Evolutionary conservation across 2,329 filamentous ascomycete genomes (phyloP).

Genomic region (Akanthomyces lecanii): DNA sequence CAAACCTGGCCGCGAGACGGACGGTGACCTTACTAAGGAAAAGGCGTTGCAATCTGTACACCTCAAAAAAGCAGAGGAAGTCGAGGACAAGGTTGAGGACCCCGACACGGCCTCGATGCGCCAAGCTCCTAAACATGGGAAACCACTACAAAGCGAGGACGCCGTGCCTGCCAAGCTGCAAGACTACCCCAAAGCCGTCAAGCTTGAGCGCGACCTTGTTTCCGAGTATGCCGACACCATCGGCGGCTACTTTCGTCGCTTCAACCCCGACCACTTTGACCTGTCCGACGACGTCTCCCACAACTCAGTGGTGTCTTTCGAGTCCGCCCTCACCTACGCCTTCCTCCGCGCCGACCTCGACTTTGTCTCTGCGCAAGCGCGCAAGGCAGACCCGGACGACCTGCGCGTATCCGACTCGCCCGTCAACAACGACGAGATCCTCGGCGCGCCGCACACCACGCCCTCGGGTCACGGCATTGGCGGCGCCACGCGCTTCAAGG

Average conservation of each 20-base stretch:
- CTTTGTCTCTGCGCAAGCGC: conserved; percentile 85
- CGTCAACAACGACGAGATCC: conserved; percentile 78
- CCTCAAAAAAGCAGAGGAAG: conserved; percentile 47
- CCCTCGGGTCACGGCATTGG: conserved; percentile 63
- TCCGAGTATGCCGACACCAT: conserved; percentile 77
- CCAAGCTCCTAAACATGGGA: conserved; percentile 31
- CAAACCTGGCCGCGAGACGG: conserved; percentile 32
- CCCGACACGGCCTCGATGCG: conserved; percentile 32
- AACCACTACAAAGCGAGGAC: conserved; percentile 34
- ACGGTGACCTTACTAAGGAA: conserved; percentile 27
- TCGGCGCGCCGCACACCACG: conserved; percentile 56
- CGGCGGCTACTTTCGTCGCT: conserved; percentile 90
- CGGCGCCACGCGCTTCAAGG: conserved; percentile 75
- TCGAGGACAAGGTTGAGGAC: conserved; percentile 34
- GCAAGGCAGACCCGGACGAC: conserved; percentile 72
- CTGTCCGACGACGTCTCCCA: conserved; percentile 30
- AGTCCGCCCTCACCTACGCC: conserved; percentile 81
- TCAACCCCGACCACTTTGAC: conserved; percentile 74
- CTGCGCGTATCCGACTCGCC: conserved; percentile 67
- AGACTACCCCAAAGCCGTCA: conserved; percentile 57
- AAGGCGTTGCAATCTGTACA: conserved; percentile 36
- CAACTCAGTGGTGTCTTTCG: conserved; percentile 54
- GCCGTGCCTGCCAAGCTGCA: conserved; percentile 48
- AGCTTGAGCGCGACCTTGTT: conserved; percentile 68
- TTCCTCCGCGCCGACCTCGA: conserved; percentile 93